Conservation (phyloP, 495 filamentous ascomycete genomes). For the Penicillium desertorum region DNA sequence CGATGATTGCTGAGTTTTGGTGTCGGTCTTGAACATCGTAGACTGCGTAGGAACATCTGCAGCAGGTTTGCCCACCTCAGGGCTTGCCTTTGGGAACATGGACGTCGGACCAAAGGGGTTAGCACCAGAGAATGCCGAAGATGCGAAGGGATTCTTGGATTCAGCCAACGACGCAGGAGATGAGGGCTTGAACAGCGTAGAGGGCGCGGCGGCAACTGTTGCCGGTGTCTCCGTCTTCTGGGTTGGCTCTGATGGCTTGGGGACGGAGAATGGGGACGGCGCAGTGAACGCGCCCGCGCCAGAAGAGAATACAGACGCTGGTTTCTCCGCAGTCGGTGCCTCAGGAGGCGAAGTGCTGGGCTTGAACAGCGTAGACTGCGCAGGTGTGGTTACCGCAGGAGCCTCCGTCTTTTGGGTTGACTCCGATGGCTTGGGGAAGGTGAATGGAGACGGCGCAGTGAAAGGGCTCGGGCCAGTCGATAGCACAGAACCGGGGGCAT, state of each 20-base stretch:
- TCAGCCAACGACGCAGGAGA: neutral
- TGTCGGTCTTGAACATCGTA: neutral
- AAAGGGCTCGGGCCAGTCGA: neutral
- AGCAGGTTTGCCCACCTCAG: neutral
- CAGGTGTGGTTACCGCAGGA: neutral
- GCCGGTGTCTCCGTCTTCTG: neutral
- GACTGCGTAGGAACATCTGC: neutral
- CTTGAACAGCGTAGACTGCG: neutral
- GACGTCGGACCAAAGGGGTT: neutral
- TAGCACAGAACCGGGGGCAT: neutral
- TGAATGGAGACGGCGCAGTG: slow-evolving; percentile 16
- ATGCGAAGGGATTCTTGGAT: neutral
- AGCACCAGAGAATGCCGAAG: neutral
- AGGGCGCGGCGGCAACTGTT: neutral
- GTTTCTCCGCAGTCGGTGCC: neutral
- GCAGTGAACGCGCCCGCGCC: neutral
- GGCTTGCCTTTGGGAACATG: neutral
- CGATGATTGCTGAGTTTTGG: neutral
- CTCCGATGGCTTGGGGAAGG: slow-evolving; percentile 17
- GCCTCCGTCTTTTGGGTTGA: slow-evolving; percentile 7
- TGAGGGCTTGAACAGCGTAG: slow-evolving; percentile 5
- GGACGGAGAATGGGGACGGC: slow-evolving; percentile 18
- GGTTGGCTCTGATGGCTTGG: slow-evolving; percentile 13
- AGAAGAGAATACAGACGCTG: neutral
- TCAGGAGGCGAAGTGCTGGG: neutral